Base-by-base conservation (phyloP, 805 yeast genomes). In the Ogataea degrootiae region DNA sequence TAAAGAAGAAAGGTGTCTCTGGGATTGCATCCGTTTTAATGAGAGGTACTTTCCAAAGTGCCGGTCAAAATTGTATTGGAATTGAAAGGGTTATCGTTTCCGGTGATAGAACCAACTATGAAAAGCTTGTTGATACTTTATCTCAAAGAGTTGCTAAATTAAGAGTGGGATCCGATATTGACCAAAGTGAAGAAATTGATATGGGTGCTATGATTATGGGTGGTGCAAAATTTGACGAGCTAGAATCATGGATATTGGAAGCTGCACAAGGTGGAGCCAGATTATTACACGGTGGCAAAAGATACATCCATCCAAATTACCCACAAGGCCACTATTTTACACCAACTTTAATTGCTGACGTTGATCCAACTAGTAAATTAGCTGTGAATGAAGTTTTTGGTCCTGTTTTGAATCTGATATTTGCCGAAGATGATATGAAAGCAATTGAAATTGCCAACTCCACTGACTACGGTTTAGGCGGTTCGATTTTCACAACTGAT, bases 41-140 rank as follows among this genome's bases (percentile, higher is more conserved):
- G 85, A 77, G 99, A 61, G 99, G 99, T 34, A 85, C 96, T 0
- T 94, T 92, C 72, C 99, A 94, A 69, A 86, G 96, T 45, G 87
- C 96, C 0, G 99, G 99, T 12, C 99, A 94, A 69, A 94, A 94
- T 64, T 94, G 99, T 70, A 94, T 94, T 60, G 98, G 99, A 36
- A 87, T 94, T 46, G 99, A 94, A 69, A 76, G 99, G 48, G 95
- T 94, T 6, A 84, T 94, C 52, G 89, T 91, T 35, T 74, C 88
- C 40, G 86, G 85, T 5, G 63, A 59, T 35, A 48, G 46, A n/a
- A 71, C 72, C 38, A 79, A 81, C 26, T 91, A 94, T 67, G 83
- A 80, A 21, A 59, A 67, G 39, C 67, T 94, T 38, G 83, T 84
- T 1, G 67, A 69, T 0, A 76, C 80, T 9, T 70, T 94, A 39